A percentile compares a stretch with the other conserved stretches of the same genome.
Evolutionary conservation across 2,329 filamentous ascomycete species (phyloP).

Genomic region (Aspergillus tubingensis): DNA sequence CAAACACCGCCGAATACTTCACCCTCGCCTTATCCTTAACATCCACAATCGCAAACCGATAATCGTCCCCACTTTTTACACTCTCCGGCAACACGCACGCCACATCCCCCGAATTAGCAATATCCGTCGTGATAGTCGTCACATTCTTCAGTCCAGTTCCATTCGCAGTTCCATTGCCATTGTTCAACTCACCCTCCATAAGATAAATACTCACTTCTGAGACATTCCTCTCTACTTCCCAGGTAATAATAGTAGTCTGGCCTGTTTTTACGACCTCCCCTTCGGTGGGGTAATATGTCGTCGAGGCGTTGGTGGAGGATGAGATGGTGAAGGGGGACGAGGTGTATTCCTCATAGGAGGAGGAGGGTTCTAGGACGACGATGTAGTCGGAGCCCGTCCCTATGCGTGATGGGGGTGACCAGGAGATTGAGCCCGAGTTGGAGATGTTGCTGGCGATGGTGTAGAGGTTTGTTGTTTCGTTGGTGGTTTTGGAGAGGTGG

Average conservation of each 20-base stretch:
- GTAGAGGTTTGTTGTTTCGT: not conserved
- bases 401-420: not conserved
- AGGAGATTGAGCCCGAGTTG: conserved; percentile 5
- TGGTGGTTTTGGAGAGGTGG: not conserved
- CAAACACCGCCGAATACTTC: not conserved
- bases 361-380: not conserved
- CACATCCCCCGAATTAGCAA: not conserved
- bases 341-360: not conserved
- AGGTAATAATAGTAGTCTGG: not conserved
- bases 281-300: not conserved
- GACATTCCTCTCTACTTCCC: not conserved
- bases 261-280: not conserved
- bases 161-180: not conserved
- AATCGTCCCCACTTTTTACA: not conserved
- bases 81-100: not conserved
- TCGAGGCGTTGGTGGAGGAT: not conserved
- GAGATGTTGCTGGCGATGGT: conserved; percentile 8
- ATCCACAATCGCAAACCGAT: conserved; percentile 2
- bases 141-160: not conserved
- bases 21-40: not conserved
- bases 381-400: not conserved
- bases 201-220: not conserved
- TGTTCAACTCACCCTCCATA: not conserved
- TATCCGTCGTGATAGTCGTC: not conserved
- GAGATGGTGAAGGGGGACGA: not conserved